These are phyloP conservation scores for Chrysosporium queenslandicum DNA, from an alignment of 2,329 filamentous ascomycete genomes.

Conservation along the genomic window DNA sequence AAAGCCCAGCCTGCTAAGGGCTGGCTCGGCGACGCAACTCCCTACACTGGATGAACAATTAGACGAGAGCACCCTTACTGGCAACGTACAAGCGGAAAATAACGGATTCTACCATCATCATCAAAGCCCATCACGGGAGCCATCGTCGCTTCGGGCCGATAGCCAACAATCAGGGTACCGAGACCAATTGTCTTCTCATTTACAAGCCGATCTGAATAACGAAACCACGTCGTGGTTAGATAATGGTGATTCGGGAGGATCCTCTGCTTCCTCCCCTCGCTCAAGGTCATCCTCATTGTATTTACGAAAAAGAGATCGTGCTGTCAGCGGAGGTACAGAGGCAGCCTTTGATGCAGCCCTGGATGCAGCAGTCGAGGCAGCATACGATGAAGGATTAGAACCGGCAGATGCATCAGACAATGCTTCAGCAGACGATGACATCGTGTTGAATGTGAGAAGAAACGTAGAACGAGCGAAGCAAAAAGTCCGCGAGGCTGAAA, in stretches of 20 bases:
- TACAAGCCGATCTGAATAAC: conserved; percentile 54
- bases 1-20: conserved; percentile 35
- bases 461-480: conserved; percentile 69
- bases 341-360: conserved; percentile 89
- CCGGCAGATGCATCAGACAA: conserved; percentile 36
- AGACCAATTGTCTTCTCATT: neutral
- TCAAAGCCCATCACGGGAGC: conserved; percentile 2
- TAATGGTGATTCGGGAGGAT: conserved; percentile 78
- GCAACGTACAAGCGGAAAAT: neutral
- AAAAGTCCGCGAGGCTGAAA: conserved; percentile 61
- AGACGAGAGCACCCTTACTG: neutral
- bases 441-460: conserved; percentile 45
- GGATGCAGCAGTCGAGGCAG: conserved; percentile 90
- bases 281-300: conserved; percentile 65
- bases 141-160: neutral
- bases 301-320: conserved; percentile 58
- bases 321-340: conserved; percentile 62
- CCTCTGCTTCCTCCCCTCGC: conserved; percentile 67
- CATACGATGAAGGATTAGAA: conserved; percentile 86
- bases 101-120: neutral
- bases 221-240: conserved; percentile 90
- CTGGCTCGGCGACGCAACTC: conserved; percentile 25
- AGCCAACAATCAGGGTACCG: conserved; percentile 7
- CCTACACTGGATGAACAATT: conserved; percentile 11
- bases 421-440: conserved; percentile 21